These are phyloP conservation scores for Xylaria sp. DNA, from an alignment of 2,329 filamentous ascomycete species.

Conservation along the genomic window DNA sequence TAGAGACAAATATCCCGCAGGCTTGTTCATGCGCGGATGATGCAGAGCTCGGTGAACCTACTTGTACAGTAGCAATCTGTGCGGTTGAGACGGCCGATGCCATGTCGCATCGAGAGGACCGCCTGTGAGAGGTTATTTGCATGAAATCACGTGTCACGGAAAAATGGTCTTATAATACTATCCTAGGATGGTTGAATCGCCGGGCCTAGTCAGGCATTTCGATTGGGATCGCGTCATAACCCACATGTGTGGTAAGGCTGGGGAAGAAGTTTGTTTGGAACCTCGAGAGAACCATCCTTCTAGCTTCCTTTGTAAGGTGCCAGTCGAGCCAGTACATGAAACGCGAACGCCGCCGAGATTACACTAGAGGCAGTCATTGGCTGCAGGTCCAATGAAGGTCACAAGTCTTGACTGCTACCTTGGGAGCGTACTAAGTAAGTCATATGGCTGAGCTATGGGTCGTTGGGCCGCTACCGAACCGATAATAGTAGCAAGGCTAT, in stretches of 20 bases:
- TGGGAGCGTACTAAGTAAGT: conserved; percentile 1
- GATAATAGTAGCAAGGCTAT: too few species aligned
- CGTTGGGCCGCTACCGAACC: too few species aligned
- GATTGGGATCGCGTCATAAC: conserved; percentile 29
- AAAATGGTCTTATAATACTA: conserved; percentile 19
- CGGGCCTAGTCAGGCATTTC: conserved; percentile 12
- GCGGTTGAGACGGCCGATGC: background rate
- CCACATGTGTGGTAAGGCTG: conserved; percentile 25
- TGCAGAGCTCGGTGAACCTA: background rate
- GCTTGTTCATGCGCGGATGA: background rate
- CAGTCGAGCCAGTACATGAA: conserved; percentile 27
- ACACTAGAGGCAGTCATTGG: conserved; percentile 7
- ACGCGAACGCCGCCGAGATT: conserved; percentile 17
- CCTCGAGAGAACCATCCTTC: conserved; percentile 6
- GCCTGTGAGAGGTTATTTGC: conserved; percentile 24
- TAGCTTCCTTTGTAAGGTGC: conserved; percentile 20
- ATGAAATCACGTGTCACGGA: conserved; percentile 6
- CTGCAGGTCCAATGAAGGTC: conserved; percentile 22
- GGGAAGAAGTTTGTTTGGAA: conserved; percentile 26
- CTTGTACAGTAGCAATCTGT: background rate
- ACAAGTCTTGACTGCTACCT: conserved; percentile 2
- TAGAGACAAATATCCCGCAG: background rate
- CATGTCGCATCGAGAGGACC: conserved; percentile 27
- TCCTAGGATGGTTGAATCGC: conserved; percentile 16
- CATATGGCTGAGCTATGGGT: background rate